Conservation (phyloP, 495 filamentous ascomycete species). For the Saxophila tyrrhenica region DNA sequence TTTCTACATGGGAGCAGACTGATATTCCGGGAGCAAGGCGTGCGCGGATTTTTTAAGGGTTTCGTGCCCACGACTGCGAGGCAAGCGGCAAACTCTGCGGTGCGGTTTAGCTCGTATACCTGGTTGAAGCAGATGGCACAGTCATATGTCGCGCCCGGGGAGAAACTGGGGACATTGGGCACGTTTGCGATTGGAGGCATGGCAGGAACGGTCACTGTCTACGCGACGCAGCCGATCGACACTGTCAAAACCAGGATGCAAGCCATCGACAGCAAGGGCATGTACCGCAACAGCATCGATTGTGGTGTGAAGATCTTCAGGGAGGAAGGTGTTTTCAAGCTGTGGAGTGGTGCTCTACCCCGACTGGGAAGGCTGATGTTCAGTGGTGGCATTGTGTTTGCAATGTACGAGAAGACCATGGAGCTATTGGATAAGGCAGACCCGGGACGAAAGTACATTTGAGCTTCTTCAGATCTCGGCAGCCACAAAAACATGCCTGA, state of each 20-base stretch:
- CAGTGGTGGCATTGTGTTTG: slow-evolving; percentile 95
- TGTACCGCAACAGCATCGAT: slow-evolving; percentile 81
- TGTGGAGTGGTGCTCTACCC: slow-evolving; percentile 90
- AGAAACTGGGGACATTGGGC: slow-evolving; percentile 79
- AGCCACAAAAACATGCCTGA: too few relatives aligned
- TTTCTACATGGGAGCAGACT: slow-evolving; percentile 84
- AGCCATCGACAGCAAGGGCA: slow-evolving; percentile 71
- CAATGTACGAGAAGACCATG: slow-evolving; percentile 98
- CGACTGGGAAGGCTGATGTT: slow-evolving; percentile 66
- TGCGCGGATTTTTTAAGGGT: slow-evolving; percentile 91
- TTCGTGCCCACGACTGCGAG: slow-evolving; percentile 90
- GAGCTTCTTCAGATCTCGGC: background rate
- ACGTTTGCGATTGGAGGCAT: slow-evolving; percentile 88
- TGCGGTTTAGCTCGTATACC: slow-evolving; percentile 81
- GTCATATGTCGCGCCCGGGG: slow-evolving; percentile 82
- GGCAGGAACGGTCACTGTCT: slow-evolving; percentile 89
- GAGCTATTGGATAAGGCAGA: slow-evolving; percentile 72
- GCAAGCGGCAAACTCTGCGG: slow-evolving; percentile 88
- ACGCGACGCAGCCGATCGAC: slow-evolving; percentile 78
- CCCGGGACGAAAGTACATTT: slow-evolving; percentile 77
- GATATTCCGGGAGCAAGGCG: slow-evolving; percentile 75
- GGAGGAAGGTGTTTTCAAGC: slow-evolving; percentile 78
- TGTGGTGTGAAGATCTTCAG: slow-evolving; percentile 76
- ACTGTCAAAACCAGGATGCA: slow-evolving; percentile 98
- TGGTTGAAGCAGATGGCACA: slow-evolving; percentile 82